Base-by-base conservation (phyloP, 257 asterid species). In the Nyctanthes arbortristis region DNA sequence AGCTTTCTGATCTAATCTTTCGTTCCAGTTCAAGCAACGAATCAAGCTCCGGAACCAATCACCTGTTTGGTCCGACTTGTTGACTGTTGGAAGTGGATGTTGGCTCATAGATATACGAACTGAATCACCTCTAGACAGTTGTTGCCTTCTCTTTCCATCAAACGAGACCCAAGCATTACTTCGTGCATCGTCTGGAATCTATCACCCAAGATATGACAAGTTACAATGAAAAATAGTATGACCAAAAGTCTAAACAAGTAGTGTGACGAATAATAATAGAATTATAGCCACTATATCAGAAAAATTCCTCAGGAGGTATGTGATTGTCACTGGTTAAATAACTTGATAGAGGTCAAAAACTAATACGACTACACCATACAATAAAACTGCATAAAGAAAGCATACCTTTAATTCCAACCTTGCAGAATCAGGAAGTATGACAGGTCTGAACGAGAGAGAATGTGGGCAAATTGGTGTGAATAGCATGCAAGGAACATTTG, bases 11-110 rank as follows among this genome's bases (percentile, higher is more conserved):
- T 89, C 99, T 32, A 91, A 81, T 77, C 99, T 81, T 72, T 94
- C 97, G 34, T 94, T 94, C 99, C 99, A 94, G 81, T 94, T 94
- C 81, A 94, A 79, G 93, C 99, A 94, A 65, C 97, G 99, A 63
- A 91, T 76, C 82, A 94, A 86, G 82, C 97, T 94, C 76, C 87
- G 88, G 56, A 91, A 94, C 99, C 99, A 94, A 73, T 94, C 99
- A 31, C 96, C 92, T 3, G 97, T 94, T 84, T 91, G 97, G 74
- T 94, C 97, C 56, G 74, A 80, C 74, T 94, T 94, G 78, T 91
- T 94, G 68, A 91, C 97, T 4, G 97, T 91, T 33, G 99, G 97
- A 77, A 94, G 96, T 22, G 99, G 99, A 71, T 94, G 97, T 73
- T 90, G 85, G 80, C 99, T 91, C 99, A 94, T 91, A 3, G 78